Base-by-base conservation (phyloP, 495 filamentous ascomycete genomes). In the Daldinia caldariorum region DNA sequence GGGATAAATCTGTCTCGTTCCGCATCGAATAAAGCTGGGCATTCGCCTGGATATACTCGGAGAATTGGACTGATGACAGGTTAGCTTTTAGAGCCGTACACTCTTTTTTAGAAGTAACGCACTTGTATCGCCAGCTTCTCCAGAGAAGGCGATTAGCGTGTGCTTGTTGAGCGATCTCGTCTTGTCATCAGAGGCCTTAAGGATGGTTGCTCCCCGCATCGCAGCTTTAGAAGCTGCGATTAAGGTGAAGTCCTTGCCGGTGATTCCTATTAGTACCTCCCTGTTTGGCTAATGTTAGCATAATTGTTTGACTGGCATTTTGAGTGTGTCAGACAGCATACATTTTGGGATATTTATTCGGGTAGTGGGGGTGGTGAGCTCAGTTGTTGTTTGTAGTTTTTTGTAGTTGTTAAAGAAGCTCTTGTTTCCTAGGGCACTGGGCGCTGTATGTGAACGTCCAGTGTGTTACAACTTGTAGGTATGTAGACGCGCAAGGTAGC, bases 11-110 rank as follows among this genome's bases (percentile, higher is more conserved):
- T 74, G 90, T 90, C 74, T 93, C 90, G 77, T 98, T 98, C 68
- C 95, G 93, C 94, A 97, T 99, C 69, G 91, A 92, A 81, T 99
- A 99, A 76, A 99, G 91, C 80, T 94, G 91, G 74, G 96, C 90
- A 78, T 99, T 98, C 70, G 95, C 96, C 88, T 97, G 94, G 82
- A 98, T 94, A 83, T 93, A 98, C 84, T 99, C 95, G 75, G 95
- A 93, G 79, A 99, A 99, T 89, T 99, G 95, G 55, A 98, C 95
- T 97, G 78, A 64, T 53, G 51, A 66, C 49, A 10, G 70, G 70
- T 84, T 73, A 83, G 79, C 74, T 64, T 78, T 26, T 14, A 8
- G 0, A 61, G 13, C 45, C 14, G 10, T 13, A 34, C 20, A 4
- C 8, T 8, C 13, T 55, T 16, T 16, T 41, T 10, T 34, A 20